phyloP scores from a whole-genome alignment of 257 asterid species.

The Eucommia ulmoides region DNA sequence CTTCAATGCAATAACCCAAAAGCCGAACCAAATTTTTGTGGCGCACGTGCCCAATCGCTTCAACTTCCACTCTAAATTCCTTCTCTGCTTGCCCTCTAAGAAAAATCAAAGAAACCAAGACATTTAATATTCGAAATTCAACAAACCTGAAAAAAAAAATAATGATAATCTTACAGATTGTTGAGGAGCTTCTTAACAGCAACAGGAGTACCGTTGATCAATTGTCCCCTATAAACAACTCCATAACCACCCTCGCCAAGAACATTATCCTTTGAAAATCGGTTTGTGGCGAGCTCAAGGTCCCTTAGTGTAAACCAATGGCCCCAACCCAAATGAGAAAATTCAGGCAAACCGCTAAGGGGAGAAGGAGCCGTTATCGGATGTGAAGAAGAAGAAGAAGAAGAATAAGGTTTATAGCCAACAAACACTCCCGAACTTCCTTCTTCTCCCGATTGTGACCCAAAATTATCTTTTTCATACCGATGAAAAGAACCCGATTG shows the following conservation, averaged over 20 bases:
- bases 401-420: conserved; percentile 34
- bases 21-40: conserved; percentile 96
- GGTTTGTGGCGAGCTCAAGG: conserved; percentile 69
- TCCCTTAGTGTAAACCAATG: conserved; percentile 94
- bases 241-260: conserved; percentile 99
- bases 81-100: conserved; percentile 95
- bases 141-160: not conserved
- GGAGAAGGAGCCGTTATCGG: conserved; percentile 82
- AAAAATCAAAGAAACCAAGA: conserved; percentile 1
- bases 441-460: conserved; percentile 83
- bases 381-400: conserved; percentile 43
- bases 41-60: conserved; percentile 91
- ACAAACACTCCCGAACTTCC: conserved; percentile 60
- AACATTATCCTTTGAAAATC: conserved; percentile 77
- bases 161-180: conserved; percentile 57
- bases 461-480: conserved; percentile 52
- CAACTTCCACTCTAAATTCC: conserved; percentile 89
- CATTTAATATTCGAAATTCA: not conserved
- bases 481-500: conserved; percentile 61
- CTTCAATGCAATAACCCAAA: conserved; percentile 92
- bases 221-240: conserved; percentile 69
- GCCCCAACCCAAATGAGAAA: conserved; percentile 96
- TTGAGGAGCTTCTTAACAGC: conserved; percentile 92
- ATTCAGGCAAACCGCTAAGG: conserved; percentile 75
- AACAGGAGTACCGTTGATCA: conserved; percentile 72